Conservation (phyloP, 2,329 filamentous ascomycete genomes). For the Nemania sp. region DNA sequence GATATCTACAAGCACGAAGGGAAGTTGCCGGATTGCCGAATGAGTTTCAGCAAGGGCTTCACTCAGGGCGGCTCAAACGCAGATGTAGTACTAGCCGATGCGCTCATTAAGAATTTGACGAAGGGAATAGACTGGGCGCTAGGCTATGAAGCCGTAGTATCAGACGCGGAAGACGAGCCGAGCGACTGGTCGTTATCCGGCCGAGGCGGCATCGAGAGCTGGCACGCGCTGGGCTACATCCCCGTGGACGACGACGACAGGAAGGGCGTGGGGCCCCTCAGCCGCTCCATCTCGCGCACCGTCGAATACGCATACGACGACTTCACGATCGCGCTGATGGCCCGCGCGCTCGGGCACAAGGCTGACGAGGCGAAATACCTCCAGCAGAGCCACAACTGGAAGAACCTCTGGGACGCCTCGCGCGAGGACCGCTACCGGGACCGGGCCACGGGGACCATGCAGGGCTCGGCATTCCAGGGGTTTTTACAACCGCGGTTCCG, state of each 20-base stretch:
- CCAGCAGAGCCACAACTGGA: constrained; percentile 74
- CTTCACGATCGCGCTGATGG: constrained; percentile 75
- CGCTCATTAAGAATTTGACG: constrained; percentile 75
- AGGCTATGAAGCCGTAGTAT: constrained; percentile 78
- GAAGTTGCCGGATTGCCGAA: constrained; percentile 79
- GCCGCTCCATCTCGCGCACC: constrained; percentile 77
- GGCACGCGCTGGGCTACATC: constrained; percentile 78
- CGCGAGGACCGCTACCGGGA: constrained; percentile 53
- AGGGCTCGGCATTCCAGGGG: constrained; percentile 68
- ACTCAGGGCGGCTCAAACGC: constrained; percentile 83
- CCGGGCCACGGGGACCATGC: constrained; percentile 34
- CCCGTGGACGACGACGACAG: constrained; percentile 75
- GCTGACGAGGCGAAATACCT: constrained; percentile 71
- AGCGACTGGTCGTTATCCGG: constrained; percentile 76
- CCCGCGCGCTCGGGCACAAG: constrained; percentile 65
- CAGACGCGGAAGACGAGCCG: constrained; percentile 77
- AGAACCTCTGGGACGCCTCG: constrained; percentile 70
- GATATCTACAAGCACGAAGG: constrained; percentile 76
- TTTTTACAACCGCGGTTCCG: constrained; percentile 76
- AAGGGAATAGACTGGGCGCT: constrained; percentile 74
- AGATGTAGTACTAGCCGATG: constrained; percentile 77
- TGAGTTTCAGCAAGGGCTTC: constrained; percentile 80
- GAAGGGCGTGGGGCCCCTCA: constrained; percentile 72
- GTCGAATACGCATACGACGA: constrained; percentile 87
- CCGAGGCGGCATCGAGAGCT: constrained; percentile 76